Evolutionary conservation across 345 rosid genomes (phyloP).

Genomic region (Turritis glabra): DNA sequence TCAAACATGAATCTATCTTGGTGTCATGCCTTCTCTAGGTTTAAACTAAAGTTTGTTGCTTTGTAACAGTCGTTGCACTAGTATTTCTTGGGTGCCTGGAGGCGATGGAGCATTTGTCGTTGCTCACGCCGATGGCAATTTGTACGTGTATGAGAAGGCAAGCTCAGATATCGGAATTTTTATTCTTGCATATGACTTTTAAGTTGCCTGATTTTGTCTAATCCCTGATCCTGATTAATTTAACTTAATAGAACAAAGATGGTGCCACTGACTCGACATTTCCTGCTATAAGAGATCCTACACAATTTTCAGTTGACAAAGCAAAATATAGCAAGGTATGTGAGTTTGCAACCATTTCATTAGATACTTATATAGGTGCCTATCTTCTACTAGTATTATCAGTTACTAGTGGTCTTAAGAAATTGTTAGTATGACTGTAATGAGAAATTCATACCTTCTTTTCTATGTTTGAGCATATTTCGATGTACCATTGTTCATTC

Average conservation of each 20-base stretch:
- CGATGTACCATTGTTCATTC: conserved; percentile 26
- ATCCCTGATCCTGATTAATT: conserved; percentile 10
- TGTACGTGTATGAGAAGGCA: conserved; percentile 97
- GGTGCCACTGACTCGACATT: conserved; percentile 94
- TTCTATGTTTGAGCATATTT: conserved; percentile 13
- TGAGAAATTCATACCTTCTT: conserved; percentile 18
- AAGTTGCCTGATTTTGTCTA: conserved; percentile 9
- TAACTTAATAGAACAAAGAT: conserved; percentile 68
- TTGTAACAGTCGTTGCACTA: conserved; percentile 80
- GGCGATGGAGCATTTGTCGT: conserved; percentile 93
- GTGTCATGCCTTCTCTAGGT: background rate
- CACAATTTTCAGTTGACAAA: conserved; percentile 86
- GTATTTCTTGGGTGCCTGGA: conserved; percentile 96
- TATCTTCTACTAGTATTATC: conserved; percentile 1
- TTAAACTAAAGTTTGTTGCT: conserved; percentile 18
- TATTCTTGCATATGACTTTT: conserved; percentile 2
- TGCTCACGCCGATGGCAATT: conserved; percentile 97
- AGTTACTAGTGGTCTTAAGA: conserved; percentile 7
- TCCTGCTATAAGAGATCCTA: conserved; percentile 82
- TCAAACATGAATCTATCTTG: background rate
- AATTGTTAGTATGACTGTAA: background rate
- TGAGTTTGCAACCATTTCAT: conserved; percentile 1
- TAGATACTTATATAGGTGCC: conserved; percentile 10
- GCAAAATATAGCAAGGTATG: conserved; percentile 91
- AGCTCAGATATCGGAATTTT: conserved; percentile 40